Base-by-base conservation (phyloP, 2,329 filamentous ascomycete species). In the Fusarium ambrosium region DNA sequence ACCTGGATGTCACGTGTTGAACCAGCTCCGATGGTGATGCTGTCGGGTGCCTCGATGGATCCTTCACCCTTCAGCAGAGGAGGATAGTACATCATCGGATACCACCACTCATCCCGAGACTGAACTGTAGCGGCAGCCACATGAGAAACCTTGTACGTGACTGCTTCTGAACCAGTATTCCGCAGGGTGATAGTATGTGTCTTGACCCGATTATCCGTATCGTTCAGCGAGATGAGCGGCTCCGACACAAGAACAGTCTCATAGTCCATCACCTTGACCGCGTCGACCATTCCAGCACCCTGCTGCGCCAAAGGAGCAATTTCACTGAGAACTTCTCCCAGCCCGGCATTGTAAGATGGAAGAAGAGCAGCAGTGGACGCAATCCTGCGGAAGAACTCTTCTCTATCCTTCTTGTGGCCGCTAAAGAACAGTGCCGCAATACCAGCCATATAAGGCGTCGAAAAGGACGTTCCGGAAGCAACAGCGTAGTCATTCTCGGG, bases 351-450 rank as follows among this genome's bases (percentile, higher is more conserved):
- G 10, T 56, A 56, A 0, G 53, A 56, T 56, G 53, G 29, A 56
- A 56, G 29, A 36, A 56, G 53, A 22, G 53, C 11, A 16, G 53
- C 53, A 16, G 53, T 56, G 6, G 53, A 56, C 1, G 53, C 20
- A 14, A 20, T 34, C 7, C 53, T 27, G 29, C 53, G 53, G 53
- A 36, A 56, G 24, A 56, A 56, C 14, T 56, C 53, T 6, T 36
- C 20, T 1, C 14, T 7, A 18, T 56, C 53, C 32, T 56, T 56
- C 22, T 34, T 56, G 3, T 2, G 9, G 3, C 24, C 16, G 18
- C 63, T 68, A 13, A 72, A 77, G 67, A 67, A 78, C 22, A 78
- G 55, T 1, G 77, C 76, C 9, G 76, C 77, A 9, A 79, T 32
- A 16, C 74, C 76, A 13, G 76, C 67, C 6, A 78, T 60, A 7